A percentile compares a stretch with the other conserved stretches of the same genome.
Evolutionary conservation across 805 yeast genomes (phyloP).

Genomic region (Kuraishia cidri): DNA sequence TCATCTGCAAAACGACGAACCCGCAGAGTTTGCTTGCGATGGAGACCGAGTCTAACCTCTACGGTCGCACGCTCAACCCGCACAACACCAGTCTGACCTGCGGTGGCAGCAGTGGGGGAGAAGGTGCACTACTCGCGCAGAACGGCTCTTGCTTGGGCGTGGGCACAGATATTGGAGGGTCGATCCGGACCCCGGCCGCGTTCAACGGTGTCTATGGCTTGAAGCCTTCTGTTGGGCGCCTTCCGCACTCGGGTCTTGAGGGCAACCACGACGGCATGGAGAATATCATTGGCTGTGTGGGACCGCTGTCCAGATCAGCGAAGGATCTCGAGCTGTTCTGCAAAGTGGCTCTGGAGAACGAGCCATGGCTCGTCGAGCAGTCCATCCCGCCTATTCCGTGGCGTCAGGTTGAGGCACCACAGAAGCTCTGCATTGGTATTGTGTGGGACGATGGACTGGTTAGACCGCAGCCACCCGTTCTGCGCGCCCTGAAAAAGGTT

Average conservation of each 20-base stretch:
- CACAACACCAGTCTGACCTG: constrained; percentile 24
- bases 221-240: constrained; percentile 23
- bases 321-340: constrained; percentile 26
- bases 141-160: constrained; percentile 23
- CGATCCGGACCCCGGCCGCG: constrained; percentile 23
- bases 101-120: constrained; percentile 40
- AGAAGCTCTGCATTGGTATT: constrained; percentile 33
- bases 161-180: constrained; percentile 31
- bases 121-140: constrained; percentile 24
- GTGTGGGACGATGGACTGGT: constrained; percentile 29
- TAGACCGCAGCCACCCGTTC: constrained; percentile 44
- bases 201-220: constrained; percentile 24
- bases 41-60: constrained; percentile 27
- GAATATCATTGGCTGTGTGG: constrained; percentile 22
- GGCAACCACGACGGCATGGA: constrained; percentile 23
- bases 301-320: constrained; percentile 21
- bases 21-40: constrained; percentile 34
- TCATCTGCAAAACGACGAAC: constrained; percentile 32
- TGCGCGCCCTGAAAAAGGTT: constrained; percentile 28
- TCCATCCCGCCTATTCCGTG: constrained; percentile 42
- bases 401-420: constrained; percentile 16
- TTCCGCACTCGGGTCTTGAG: constrained; percentile 18
- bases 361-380: constrained; percentile 43
- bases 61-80: constrained; percentile 25
- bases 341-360: constrained; percentile 23